A percentile compares a stretch with the other conserved stretches of the same genome.
Evolutionary conservation across 2,329 filamentous ascomycete genomes (phyloP).

Genomic region (Sporothrix luriei): DNA sequence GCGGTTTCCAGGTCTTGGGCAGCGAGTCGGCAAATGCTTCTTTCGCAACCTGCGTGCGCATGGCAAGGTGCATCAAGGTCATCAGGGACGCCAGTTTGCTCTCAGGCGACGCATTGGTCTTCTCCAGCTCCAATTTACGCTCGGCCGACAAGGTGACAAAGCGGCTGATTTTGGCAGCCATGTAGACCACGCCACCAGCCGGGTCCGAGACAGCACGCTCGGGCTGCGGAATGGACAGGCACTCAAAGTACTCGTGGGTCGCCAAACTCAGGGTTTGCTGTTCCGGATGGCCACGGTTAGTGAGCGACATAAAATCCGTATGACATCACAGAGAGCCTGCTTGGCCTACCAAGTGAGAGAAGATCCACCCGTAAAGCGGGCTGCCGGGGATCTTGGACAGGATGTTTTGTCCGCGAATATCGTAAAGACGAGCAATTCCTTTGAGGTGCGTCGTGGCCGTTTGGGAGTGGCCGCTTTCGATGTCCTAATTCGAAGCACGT

Average conservation of each 20-base stretch:
- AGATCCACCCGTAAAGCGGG: slow-evolving; percentile 19
- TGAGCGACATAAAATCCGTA: not conserved
- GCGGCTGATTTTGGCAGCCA: slow-evolving; percentile 13
- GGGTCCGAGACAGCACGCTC: not conserved
- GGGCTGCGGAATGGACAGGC: slow-evolving; percentile 1
- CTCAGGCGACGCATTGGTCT: not conserved
- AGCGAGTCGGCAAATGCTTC: not conserved
- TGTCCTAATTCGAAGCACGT: not conserved
- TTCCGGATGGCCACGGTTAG: not conserved
- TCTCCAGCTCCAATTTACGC: not conserved
- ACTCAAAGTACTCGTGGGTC: not conserved
- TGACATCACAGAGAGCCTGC: no score
- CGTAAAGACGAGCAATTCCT: slow-evolving; percentile 14
- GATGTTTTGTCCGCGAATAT: not conserved
- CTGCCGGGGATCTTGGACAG: slow-evolving; percentile 13
- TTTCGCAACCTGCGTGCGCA: not conserved
- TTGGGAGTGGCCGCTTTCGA: not conserved
- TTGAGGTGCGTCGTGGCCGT: not conserved
- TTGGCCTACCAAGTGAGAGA: slow-evolving; percentile 3
- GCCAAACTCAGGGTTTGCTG: slow-evolving; percentile 5
- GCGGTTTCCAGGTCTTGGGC: slow-evolving; percentile 8
- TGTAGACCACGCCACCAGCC: not conserved
- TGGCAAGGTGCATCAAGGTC: not conserved
- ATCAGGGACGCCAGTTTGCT: not conserved
- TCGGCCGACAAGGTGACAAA: slow-evolving; percentile 2